Evolutionary conservation across 2,329 filamentous ascomycete genomes (phyloP), one percentile per base, ranked within the genome.

Genomic region (Trichoderma polysporum): DNA sequence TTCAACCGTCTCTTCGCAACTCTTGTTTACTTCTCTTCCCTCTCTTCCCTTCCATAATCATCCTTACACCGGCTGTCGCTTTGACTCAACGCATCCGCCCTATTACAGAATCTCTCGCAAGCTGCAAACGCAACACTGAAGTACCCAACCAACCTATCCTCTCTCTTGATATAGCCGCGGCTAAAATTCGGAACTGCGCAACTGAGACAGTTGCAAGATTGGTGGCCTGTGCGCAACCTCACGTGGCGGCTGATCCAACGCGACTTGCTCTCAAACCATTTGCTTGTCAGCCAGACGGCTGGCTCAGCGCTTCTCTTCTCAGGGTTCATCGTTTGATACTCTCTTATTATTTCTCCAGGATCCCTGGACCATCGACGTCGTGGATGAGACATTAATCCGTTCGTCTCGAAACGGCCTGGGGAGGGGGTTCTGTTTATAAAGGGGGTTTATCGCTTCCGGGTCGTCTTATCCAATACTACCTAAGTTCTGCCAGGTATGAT

Each of bases 161-260:
- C 33, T 39, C 22, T 49, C 58, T 49, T 45, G 19, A 54, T 27
- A 22, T 37, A 22, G 33, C 25, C 13, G 12, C 67, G 67, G 67
- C 39, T 68, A 68, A 68, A 57, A 4, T 22, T 52, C 67, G 67
- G 39, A 31, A 27, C 45, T 22, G 25, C 22, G 19, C 58, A 52
- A 31, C 47, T 52, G 45, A 35, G 39, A 47, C 33, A 49, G 19
- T 19, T 33, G 45, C 61, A 35, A 39, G 22, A 15, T 27, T 35
- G 58, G 45, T 73, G 71, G 72, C 66, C 70, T 69, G 72, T 73
- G 72, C 72, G 60, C 61, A 56, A 56, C 62, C 70, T 73, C 72
- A 73, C 70, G 72, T 73, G 72, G 37, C 59, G 19, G 54, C 49
- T 59, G 50, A 57, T 65, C 41, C 50, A 68, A 57, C 66, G 66